Evolutionary conservation across 202 grass and related monocot genomes (phyloP).

Genomic region (Zizania palustris): DNA sequence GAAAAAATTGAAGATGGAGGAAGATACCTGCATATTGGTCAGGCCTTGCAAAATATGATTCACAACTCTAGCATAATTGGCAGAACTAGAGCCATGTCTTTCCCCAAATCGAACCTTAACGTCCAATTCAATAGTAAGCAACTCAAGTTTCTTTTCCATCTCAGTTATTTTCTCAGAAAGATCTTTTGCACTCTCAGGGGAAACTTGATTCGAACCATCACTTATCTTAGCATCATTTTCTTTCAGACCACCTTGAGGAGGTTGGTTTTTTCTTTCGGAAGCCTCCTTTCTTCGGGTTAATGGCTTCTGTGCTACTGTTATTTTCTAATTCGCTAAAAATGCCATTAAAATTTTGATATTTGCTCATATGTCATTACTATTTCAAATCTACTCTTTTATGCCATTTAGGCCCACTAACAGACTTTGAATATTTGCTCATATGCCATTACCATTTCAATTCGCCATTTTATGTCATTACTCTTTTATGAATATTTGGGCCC

Average conservation of each 20-base stretch:
- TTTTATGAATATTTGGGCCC: too few species aligned
- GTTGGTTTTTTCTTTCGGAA: slow-evolving; percentile 78
- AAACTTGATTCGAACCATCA: slow-evolving; percentile 50
- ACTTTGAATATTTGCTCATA: too few species aligned
- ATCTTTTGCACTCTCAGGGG: slow-evolving; percentile 52
- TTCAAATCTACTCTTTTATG: too few species aligned
- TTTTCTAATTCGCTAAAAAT: too few species aligned
- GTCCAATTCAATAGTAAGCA: slow-evolving; percentile 67
- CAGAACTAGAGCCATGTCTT: slow-evolving; percentile 80
- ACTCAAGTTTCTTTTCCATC: slow-evolving; percentile 76
- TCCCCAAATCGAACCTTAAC: slow-evolving; percentile 84
- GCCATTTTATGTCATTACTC: too few species aligned
- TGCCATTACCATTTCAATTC: too few species aligned
- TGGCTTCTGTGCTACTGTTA: too few species aligned
- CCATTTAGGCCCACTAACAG: too few species aligned
- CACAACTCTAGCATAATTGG: slow-evolving; percentile 91
- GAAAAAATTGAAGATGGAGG: slow-evolving; percentile 2
- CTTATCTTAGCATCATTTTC: slow-evolving; percentile 49
- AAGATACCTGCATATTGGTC: slow-evolving; percentile 82
- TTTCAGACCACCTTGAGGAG: slow-evolving; percentile 64
- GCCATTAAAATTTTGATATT: too few species aligned
- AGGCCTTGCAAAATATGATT: slow-evolving; percentile 91
- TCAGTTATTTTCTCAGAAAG: slow-evolving; percentile 63
- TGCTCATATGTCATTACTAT: too few species aligned
- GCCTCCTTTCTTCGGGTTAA: too few species aligned